Base-by-base conservation (phyloP, 176 grass and related monocot species). In the Musa itinerans region DNA sequence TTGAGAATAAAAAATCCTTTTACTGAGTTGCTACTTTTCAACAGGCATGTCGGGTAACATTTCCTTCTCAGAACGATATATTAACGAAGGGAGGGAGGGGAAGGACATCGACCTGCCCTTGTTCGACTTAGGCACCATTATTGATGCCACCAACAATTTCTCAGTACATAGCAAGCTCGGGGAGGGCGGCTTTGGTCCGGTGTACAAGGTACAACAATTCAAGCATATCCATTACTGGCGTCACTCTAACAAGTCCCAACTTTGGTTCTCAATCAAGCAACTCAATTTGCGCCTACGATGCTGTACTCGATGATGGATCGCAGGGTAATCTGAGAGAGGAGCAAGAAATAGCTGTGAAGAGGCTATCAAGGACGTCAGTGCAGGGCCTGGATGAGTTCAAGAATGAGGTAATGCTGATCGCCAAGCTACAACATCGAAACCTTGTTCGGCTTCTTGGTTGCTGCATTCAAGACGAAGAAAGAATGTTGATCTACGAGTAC, bases 301-400 rank as follows among this genome's bases (percentile, higher is more conserved):
- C 34, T 6, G 34, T 43, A 43, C 34, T 43, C 34, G 34, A 6
- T 43, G 54, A 57, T 17, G 29, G 53, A 24, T 57, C 13, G 1
- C 12, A 80, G 76, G 78, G 66, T 3, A 34, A 70, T 19, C 27
- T 80, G 25, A 52, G 48, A 17, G 66, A 43, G 13, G 78, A 63
- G 13, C 66, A 69, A 34, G 78, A 80, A 21, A 72, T 80, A 72
- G 78, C 78, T 56, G 78, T 80, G 48, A 80, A 80, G 78, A 80
- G 78, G 53, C 78, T 80, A 48, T 80, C 78, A 4, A 29, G 19
- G 57, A 11, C 68, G 51, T 80, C 63, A n/a, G 64, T 65, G 61
- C 78, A 80, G 71, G 78, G 78, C 2, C 78, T 72, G 16, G 34
- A 50, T 15, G 79, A 81, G 63, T 81, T 81, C 59, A 73, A 81